Evolutionary conservation across 129 eudicot species (phyloP), one percentile per base, ranked within the genome.

Genomic region (Deinandra increscens): DNA sequence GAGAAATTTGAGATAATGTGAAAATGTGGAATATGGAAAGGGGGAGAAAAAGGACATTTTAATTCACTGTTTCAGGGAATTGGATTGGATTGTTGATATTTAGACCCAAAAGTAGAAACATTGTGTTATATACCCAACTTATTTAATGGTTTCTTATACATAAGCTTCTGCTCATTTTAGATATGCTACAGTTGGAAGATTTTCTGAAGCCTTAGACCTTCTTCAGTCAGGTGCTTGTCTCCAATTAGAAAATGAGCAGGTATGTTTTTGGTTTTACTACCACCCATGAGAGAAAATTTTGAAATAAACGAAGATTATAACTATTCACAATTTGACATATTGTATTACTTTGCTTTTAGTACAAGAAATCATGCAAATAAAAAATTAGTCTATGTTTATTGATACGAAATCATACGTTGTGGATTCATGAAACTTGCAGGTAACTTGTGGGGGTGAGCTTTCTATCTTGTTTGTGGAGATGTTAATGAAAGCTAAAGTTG

Each of bases 361-460:
- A 36, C 39, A 36, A 36, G 39, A 36, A 36, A 36, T 36, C 39
- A 3, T 31, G 19, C 44, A 13, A 9, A 8, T 66, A 13, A 29
- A 13, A 29, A 13, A 60, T 12, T 71, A 54, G 69, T 4, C 38
- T 60, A 50, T 61, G 36, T 45, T 77, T 6, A 44, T 15, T 64
- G 51, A 33, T 33, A 49, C 18, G 55, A 43, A 65, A 5, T 64
- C 23, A 37, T 77, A 45, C 60, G 60, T 72, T 48, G 66, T 41
- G 58, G n/a, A 20, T 71, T 22, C 59, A 49, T 50, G 3, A 12
- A 56, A 64, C 55, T 64, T 82, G 75, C 75, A 93, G 96, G 90
- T 89, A 49, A 89, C 90, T 22, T 93, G 98, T 81, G 96, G 98
- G 22, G 84, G 85, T 66, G 98, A 93, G 84, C 96, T 93, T 81